Evolutionary conservation across 257 asterid species (phyloP).

Genomic region (Lavandula angustifolia): DNA sequence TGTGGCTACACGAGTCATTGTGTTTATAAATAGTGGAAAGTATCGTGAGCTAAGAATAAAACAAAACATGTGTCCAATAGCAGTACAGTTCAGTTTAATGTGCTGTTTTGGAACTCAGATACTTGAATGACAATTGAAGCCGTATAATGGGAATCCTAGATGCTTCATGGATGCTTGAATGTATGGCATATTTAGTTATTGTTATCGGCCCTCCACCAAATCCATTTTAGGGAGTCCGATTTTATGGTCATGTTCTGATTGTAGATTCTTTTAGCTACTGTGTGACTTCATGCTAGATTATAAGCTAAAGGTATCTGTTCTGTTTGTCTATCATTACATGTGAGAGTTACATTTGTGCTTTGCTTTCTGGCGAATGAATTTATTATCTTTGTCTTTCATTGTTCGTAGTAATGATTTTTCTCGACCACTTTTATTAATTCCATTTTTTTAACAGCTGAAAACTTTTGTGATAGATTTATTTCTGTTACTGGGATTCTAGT

Average conservation of each 20-base stretch:
- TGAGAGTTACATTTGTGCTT: conserved; percentile 5
- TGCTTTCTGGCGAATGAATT: not conserved
- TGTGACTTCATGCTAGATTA: not conserved
- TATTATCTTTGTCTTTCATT: not conserved
- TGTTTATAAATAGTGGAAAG: not conserved
- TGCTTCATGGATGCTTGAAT: conserved; percentile 10
- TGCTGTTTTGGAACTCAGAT: conserved; percentile 4
- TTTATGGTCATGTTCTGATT: not conserved
- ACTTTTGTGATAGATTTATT: not conserved
- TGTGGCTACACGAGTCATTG: not conserved
- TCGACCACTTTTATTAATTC: not conserved
- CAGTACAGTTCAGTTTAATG: not conserved
- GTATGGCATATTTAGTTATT: not conserved
- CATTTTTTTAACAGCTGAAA: not conserved
- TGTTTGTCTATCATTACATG: not conserved
- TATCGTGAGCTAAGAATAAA: not conserved
- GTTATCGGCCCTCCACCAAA: not conserved
- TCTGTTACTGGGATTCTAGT: conserved; percentile 3
- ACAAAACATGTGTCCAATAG: not conserved
- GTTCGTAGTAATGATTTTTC: not conserved
- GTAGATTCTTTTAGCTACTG: not conserved
- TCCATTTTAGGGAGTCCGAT: not conserved
- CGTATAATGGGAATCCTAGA: not conserved
- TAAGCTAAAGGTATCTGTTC: not conserved
- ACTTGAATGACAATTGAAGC: conserved; percentile 2